phyloP scores from a whole-genome alignment of 129 eudicot genomes.

The Daucus carota region DNA sequence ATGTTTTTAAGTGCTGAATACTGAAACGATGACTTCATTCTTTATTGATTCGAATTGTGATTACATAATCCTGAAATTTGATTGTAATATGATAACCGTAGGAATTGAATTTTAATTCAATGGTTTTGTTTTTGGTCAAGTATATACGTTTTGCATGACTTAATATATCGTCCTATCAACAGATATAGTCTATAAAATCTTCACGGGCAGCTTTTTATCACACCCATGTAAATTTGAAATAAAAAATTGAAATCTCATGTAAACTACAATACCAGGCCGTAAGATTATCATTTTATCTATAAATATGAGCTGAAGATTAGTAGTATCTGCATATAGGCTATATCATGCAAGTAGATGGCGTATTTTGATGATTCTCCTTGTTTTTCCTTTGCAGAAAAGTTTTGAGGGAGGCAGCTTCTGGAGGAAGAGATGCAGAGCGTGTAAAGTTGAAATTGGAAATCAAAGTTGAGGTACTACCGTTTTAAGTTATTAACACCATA shows the following conservation, averaged over 20 bases:
- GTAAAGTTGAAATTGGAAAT: constrained; percentile 81
- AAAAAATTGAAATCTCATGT: neutral
- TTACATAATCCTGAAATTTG: too few species aligned
- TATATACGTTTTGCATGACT: neutral
- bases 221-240: neutral
- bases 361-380: neutral
- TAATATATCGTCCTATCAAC: neutral
- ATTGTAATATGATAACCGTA: too few species aligned
- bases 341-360: neutral
- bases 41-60: too few species aligned
- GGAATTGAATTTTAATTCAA: too few species aligned
- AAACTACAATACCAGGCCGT: neutral
- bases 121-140: neutral
- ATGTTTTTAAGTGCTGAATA: too few species aligned
- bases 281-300: neutral
- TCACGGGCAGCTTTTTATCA: neutral
- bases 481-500: neutral
- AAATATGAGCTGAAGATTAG: neutral
- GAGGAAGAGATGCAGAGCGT: constrained; percentile 93
- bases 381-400: constrained; percentile 54
- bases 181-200: neutral
- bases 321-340: neutral
- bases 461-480: constrained; percentile 64
- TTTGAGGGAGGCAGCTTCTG: constrained; percentile 90
- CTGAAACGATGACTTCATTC: too few species aligned